Base-by-base conservation (phyloP, 306 rosid species). In the Trifolium subterraneum region DNA sequence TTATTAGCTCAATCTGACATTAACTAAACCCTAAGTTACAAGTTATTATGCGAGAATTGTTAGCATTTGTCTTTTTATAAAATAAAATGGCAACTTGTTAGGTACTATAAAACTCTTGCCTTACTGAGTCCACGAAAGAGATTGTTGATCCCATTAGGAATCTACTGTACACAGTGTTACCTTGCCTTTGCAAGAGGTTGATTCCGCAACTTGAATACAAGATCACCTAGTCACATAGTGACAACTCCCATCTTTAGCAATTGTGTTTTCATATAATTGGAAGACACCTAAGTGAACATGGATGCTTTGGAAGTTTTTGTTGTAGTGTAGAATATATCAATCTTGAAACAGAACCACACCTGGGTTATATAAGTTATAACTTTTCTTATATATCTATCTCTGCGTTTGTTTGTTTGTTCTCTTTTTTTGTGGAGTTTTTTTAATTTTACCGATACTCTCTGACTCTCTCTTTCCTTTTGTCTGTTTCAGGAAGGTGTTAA, bases 401-500 rank as follows among this genome's bases (percentile, higher is more conserved):
- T 23, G 60, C 55, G 8, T 60, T 42, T n/a, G 9, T 45, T 63
- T 77, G 47, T 20, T 70, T 58, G 7, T 60, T 56, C 10, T 70
- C 7, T 25, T 22, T 66, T 20, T 9, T 23, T 11, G 2, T 20
- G 20, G 35, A 13, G 54, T 41, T 44, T 45, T 70, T 50, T 73
- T 54, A 64, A 27, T 70, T 47, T 62, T 63, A n/a, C 76, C 8
- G 38, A 58, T 9, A 64, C 42, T 64, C 68, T 55, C 54, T 41
- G 33, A 64, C 36, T 64, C 73, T 56, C 59, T 47, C 72, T 74
- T 48, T 51, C 41, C 16, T 68, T 64, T 68, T 71, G 71, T 64
- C 59, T 60, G 27, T 85, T 67, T 62, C 88, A 94, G 98, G 98
- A 94, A 79, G 96, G 95, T 45, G 85, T 84, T 72, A 94, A 87